These are phyloP conservation scores for Solanum chilense DNA, from an alignment of 257 asterid species.

Conservation along the genomic window DNA sequence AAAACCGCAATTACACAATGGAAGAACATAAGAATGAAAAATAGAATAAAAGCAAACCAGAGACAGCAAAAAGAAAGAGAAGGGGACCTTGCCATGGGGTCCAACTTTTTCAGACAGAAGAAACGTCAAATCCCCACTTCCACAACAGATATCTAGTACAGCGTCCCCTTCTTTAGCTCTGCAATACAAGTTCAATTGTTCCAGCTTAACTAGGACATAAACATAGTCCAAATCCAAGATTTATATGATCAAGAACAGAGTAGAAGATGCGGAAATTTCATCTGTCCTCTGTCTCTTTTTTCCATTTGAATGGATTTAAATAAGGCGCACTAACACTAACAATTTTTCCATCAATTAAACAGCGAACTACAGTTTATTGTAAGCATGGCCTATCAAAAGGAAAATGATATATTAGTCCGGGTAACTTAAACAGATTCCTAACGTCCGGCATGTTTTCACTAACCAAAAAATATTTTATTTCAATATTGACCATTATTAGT, in stretches of 20 bases:
- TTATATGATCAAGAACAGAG: neutral
- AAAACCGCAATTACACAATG: neutral
- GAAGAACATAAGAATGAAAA: neutral
- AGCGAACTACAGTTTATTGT: neutral
- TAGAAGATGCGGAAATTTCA: neutral
- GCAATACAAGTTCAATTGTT: neutral
- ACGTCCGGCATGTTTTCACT: neutral
- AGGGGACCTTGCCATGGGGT: conserved; percentile 49
- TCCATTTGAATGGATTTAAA: neutral
- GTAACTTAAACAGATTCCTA: neutral
- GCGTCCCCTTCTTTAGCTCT: conserved; percentile 73
- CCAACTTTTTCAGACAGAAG: conserved; percentile 78
- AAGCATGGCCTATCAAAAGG: neutral
- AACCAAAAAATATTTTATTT: neutral
- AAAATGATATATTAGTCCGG: neutral
- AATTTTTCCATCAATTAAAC: neutral
- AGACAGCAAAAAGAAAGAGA: neutral
- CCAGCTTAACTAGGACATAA: neutral
- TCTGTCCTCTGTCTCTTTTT: neutral
- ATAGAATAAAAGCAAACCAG: neutral
- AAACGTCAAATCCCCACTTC: conserved; percentile 89
- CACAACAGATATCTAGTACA: conserved; percentile 83
- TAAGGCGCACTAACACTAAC: neutral
- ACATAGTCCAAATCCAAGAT: neutral
- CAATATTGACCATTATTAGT: neutral